Evolutionary conservation across 257 asterid genomes (phyloP), one percentile per base, ranked within the genome.

Genomic region (Sherardia arvensis): DNA sequence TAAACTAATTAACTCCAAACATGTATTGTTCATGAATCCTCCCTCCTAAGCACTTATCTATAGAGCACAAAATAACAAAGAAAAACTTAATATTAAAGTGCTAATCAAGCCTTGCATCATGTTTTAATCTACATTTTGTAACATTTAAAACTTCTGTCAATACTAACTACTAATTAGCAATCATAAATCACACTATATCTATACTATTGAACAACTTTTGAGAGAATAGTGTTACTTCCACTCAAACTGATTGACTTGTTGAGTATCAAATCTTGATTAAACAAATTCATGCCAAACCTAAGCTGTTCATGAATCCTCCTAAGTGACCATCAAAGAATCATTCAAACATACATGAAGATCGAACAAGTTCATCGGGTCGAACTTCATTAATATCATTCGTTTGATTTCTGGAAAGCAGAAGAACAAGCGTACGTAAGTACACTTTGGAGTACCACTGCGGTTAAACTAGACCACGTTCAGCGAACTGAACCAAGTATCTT

Each of bases 381-480:
- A n/a, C 26, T 49, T 49, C 21, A 15, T 15, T 49, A n/a, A 49
- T 49, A 26, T 20, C 56, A 49, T 7, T 10, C 26, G 56, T 49
- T 49, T 3, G 0, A 21, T 49, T 49, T 8, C 3, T 18, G 56
- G 26, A 49, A 49, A 18, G 56, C 8, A 49, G 25, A 49, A 49
- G 49, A 30, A 14, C 49, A 64, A 8, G 34, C 8, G 53, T 45
- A 18, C 32, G 25, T 9, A 3, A 9, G 47, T 38, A 38, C n/a
- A n/a, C 47, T 38, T 32, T 34, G 18, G 65, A 38, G 38, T 29
- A 25, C 58, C 11, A 18, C 40, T 36, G 29, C 36, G 22, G 20
- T 12, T 54, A 4, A n/a, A 64, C 61, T 43, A 7, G 56, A 20
- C 69, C 5, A 64, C 23, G 60, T 70, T 63, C 73, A 53, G 64